Base-by-base conservation (phyloP, 208 protist genomes). In the Acanthamoeba culbertsoni region DNA sequence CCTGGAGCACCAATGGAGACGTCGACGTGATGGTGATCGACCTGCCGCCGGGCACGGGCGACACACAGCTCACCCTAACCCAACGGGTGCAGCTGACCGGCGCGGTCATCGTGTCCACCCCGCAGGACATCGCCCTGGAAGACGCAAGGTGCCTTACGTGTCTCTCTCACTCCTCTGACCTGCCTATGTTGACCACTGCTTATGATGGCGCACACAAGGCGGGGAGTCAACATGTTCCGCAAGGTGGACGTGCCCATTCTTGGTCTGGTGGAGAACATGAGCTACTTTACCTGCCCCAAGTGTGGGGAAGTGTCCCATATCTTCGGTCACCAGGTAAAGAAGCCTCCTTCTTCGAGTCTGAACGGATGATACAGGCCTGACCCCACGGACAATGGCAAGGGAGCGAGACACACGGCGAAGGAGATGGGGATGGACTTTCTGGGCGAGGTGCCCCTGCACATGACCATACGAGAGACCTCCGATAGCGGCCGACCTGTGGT, bases 231-330 rank as follows among this genome's bases (percentile, higher is more conserved):
- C 89, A 99, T 99, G 98, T 99, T 99, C 93, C 18, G 82, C 43
- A 95, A 98, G 91, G 98, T 99, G 12, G 98, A 99, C 91, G 97
- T 98, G 5, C 98, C 98, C 18, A 93, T 97, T 28, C 93, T 99
- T 28, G 99, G 99, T 5, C 93, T 99, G 1, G 97, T 99, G 51
- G 98, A 99, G 96, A 99, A 99, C 96, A 99, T 99, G 99, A 98
- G 97, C 94, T 97, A 99, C 96, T 99, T 99, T 94, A n/a, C 96
- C n/a, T 99, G 98, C 96, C 96, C 96, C 63, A 94, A 97, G 35
- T 99, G 98, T 93, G 92, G 94, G 23, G 96, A 97, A 90, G 94
- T 94, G 65, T 97, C 98, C 94, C 95, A 98, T 96, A 95, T 99
- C 37, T 99, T 99, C 94, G 98, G 98, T 93, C 84, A 98, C 57